Conservation (phyloP, 169 alveolate species). For the Cryptosporidium viatorum region DNA sequence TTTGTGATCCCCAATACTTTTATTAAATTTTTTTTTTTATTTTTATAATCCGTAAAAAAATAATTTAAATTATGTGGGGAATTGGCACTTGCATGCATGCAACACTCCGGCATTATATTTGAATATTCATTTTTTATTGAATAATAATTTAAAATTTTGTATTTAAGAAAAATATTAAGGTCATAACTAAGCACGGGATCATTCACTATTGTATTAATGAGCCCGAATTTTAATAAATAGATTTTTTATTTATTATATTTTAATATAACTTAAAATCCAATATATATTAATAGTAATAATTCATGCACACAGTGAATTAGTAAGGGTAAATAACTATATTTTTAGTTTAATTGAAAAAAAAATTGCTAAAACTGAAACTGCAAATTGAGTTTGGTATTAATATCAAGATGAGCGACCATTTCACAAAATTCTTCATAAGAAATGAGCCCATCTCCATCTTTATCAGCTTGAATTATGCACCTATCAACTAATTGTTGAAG, state of each 20-base stretch:
- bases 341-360: not conserved
- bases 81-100: slow-evolving; percentile 3
- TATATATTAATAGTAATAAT: not conserved
- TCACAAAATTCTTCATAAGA: slow-evolving; percentile 95
- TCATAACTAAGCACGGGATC: not conserved
- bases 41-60: not conserved
- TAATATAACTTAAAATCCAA: not conserved
- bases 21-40: not conserved
- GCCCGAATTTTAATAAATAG: not conserved
- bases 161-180: not conserved
- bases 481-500: slow-evolving; percentile 96
- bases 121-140: not conserved
- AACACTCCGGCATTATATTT: not conserved
- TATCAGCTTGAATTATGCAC: slow-evolving; percentile 96
- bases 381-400: slow-evolving; percentile 84
- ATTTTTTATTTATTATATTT: too few species aligned
- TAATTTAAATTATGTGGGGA: not conserved
- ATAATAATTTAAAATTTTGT: not conserved
- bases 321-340: too few species aligned
- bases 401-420: slow-evolving; percentile 87
- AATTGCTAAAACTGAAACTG: slow-evolving; percentile 71
- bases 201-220: not conserved
- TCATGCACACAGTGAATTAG: not conserved
- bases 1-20: not conserved
- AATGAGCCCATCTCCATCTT: slow-evolving; percentile 96